Evolutionary conservation across 2,329 filamentous ascomycete genomes (phyloP).

Genomic region (Leptographium wingfieldii): DNA sequence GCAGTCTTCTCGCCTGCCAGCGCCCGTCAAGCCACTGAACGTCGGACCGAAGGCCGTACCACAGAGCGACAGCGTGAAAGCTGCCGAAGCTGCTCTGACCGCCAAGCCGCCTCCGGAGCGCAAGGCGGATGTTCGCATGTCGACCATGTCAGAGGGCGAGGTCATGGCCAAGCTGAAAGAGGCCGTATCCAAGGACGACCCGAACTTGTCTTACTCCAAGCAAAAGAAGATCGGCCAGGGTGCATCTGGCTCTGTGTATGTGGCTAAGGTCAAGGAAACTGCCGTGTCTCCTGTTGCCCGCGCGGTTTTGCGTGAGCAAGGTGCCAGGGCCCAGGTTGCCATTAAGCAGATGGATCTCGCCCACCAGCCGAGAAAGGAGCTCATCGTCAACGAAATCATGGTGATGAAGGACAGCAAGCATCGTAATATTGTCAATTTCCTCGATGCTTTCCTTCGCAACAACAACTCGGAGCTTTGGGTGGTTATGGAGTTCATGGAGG

Average conservation of each 20-base stretch:
- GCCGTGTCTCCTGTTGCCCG: slow-evolving; percentile 71
- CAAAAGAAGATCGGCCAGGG: slow-evolving; percentile 99
- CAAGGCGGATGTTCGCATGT: slow-evolving; percentile 93
- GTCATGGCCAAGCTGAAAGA: slow-evolving; percentile 94
- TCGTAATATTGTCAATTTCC: slow-evolving; percentile 96
- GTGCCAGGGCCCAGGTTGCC: slow-evolving; percentile 75
- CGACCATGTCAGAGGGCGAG: slow-evolving; percentile 91
- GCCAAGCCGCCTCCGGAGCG: slow-evolving; percentile 67
- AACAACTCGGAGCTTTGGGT: slow-evolving; percentile 96
- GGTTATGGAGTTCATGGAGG: slow-evolving; percentile 99
- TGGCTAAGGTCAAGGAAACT: slow-evolving; percentile 85
- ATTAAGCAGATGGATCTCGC: slow-evolving; percentile 99
- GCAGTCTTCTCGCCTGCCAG: slow-evolving; percentile 39
- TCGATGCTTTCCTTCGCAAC: slow-evolving; percentile 92
- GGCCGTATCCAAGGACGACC: slow-evolving; percentile 90
- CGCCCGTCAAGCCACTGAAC: slow-evolving; percentile 66
- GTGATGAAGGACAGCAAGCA: slow-evolving; percentile 99
- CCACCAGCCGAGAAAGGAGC: slow-evolving; percentile 90
- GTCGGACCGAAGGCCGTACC: slow-evolving; percentile 53
- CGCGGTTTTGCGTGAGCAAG: slow-evolving; percentile 66
- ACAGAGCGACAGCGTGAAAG: slow-evolving; percentile 60
- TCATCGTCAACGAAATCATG: slow-evolving; percentile 99
- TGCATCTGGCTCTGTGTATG: slow-evolving; percentile 94
- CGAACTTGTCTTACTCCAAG: slow-evolving; percentile 91
- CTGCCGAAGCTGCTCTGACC: slow-evolving; percentile 78